Conservation (phyloP, 2,329 filamentous ascomycete genomes). For the Myriosclerotinia scirpicola region DNA sequence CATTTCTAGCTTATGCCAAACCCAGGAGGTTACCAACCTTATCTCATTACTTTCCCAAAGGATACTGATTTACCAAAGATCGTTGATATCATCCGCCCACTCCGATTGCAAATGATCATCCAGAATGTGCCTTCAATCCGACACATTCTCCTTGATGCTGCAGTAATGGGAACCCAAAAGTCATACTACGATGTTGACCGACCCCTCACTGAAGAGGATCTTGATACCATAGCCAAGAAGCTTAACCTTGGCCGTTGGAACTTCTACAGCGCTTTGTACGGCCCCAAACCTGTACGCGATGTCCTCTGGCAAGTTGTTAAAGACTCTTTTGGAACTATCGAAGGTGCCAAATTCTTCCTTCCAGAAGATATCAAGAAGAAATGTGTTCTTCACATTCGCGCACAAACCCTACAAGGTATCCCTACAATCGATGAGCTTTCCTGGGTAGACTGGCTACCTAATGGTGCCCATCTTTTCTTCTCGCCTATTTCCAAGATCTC, state of each 20-base stretch:
- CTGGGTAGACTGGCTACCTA: constrained; percentile 54
- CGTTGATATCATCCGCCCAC: constrained; percentile 49
- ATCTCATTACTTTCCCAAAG: constrained; percentile 48
- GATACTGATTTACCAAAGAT: constrained; percentile 26
- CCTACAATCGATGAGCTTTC: constrained; percentile 40
- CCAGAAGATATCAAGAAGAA: constrained; percentile 37
- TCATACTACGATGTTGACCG: constrained; percentile 37
- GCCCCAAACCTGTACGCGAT: constrained; percentile 40
- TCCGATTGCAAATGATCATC: constrained; percentile 46
- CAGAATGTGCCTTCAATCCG: constrained; percentile 42
- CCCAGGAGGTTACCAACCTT: constrained; percentile 49
- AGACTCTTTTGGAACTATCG: constrained; percentile 36
- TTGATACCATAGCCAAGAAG: constrained; percentile 45
- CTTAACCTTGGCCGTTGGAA: constrained; percentile 49
- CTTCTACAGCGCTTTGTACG: constrained; percentile 48
- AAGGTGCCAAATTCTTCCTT: constrained; percentile 40
- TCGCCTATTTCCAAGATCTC: constrained; percentile 52
- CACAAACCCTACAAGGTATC: constrained; percentile 36
- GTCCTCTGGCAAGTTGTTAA: constrained; percentile 40
- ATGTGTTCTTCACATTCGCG: constrained; percentile 38
- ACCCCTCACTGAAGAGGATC: constrained; percentile 44
- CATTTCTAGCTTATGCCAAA: constrained; percentile 50
- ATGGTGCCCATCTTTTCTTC: constrained; percentile 54
- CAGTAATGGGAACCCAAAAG: constrained; percentile 44
- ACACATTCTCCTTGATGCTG: constrained; percentile 39